Percentiles rank a stretch among this genome's conserved stretches.
phyloP scores from a whole-genome alignment of 1,284 basidiomycete species.

The Mycosarcoma mackinlayi region DNA sequence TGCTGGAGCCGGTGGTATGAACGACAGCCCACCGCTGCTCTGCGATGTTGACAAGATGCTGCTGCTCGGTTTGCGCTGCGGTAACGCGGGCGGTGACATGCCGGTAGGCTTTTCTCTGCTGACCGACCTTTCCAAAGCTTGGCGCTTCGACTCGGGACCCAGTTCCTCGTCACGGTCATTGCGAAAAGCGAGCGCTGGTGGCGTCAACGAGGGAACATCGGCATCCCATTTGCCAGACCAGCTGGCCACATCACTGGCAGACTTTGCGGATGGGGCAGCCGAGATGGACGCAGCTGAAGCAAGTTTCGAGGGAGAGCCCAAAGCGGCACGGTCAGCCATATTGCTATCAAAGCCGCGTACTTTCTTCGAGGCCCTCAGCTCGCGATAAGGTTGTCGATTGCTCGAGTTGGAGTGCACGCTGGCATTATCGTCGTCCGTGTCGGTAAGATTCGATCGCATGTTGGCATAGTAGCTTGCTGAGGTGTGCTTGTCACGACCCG shows the following conservation, averaged over 20 bases:
- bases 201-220: slow-evolving; percentile 36
- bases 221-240: slow-evolving; percentile 41
- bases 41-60: slow-evolving; percentile 37
- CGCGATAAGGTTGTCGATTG: slow-evolving; percentile 38
- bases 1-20: slow-evolving; percentile 44
- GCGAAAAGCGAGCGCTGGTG: slow-evolving; percentile 44
- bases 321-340: slow-evolving; percentile 8
- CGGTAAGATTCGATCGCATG: slow-evolving; percentile 24
- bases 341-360: slow-evolving; percentile 33
- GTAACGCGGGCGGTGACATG: slow-evolving; percentile 13
- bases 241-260: slow-evolving; percentile 7
- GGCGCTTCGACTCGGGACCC: slow-evolving; percentile 18
- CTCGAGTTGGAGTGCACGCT: slow-evolving; percentile 47
- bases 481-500: slow-evolving; percentile 10
- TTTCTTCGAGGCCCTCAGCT: slow-evolving; percentile 37
- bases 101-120: slow-evolving; percentile 14
- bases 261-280: slow-evolving; percentile 4
- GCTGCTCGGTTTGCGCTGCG: slow-evolving; percentile 31
- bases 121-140: slow-evolving; percentile 17
- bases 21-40: slow-evolving; percentile 32
- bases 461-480: slow-evolving; percentile 10
- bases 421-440: slow-evolving; percentile 45
- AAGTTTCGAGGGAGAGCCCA: slow-evolving; percentile 12
- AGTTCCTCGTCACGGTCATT: slow-evolving; percentile 21
- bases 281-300: slow-evolving; percentile 8